Conservation (phyloP, 1,284 basidiomycete genomes). For the Xerocomus amazonicus region DNA sequence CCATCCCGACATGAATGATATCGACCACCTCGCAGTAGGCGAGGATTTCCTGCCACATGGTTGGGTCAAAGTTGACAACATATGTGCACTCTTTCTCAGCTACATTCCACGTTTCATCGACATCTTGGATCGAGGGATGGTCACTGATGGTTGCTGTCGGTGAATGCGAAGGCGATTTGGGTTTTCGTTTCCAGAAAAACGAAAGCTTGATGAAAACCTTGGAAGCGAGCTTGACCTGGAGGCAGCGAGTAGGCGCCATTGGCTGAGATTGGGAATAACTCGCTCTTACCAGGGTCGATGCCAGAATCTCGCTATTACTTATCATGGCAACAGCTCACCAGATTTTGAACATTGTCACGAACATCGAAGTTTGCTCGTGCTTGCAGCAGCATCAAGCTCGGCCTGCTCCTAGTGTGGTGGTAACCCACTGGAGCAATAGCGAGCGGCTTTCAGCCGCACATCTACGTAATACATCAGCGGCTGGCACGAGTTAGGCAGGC, state of each 20-base stretch:
- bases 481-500: too few relatives aligned
- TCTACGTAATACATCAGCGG: too few relatives aligned
- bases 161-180: not conserved
- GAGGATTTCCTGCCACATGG: constrained; percentile 14
- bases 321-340: too few relatives aligned
- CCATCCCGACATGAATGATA: constrained; percentile 13
- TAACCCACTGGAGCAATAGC: too few relatives aligned
- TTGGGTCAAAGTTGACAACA: constrained; percentile 1
- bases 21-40: constrained; percentile 13
- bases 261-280: not conserved
- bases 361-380: too few relatives aligned
- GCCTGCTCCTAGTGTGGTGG: too few relatives aligned
- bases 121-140: not conserved
- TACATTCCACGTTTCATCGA: not conserved
- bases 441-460: too few relatives aligned
- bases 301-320: not conserved
- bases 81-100: not conserved
- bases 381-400: too few relatives aligned
- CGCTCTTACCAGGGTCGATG: too few relatives aligned
- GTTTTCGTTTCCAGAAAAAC: constrained; percentile 3
- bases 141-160: not conserved
- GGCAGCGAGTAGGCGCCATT: not conserved
- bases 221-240: not conserved
- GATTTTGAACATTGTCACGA: not conserved
- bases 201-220: not conserved